A percentile compares a stretch with the other conserved stretches of the same genome.
These are phyloP conservation scores for Nannizziopsis arthrosporioides DNA, from an alignment of 2,329 filamentous ascomycete species.

Conservation along the genomic window DNA sequence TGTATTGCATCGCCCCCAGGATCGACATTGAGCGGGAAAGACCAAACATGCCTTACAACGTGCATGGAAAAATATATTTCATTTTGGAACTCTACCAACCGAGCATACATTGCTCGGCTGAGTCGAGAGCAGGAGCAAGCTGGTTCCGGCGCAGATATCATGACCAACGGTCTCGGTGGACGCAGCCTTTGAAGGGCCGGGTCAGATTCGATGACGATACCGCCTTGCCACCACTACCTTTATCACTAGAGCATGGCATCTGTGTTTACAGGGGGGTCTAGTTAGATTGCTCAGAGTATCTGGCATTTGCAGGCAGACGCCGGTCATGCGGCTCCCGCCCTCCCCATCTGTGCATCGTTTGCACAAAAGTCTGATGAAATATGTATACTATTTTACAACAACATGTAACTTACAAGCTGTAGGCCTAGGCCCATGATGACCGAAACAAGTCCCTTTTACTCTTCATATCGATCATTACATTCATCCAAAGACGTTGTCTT, in stretches of 20 bases:
- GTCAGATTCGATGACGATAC: not conserved
- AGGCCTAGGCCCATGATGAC: not conserved
- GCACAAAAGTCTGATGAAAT: constrained; percentile 1
- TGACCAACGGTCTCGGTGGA: not conserved
- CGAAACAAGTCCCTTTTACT: not conserved
- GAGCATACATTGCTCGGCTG: constrained; percentile 49
- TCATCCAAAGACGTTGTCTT: too few species aligned
- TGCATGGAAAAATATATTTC: constrained; percentile 82
- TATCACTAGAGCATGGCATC: not conserved
- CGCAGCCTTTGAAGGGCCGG: not conserved
- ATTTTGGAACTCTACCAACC: constrained; percentile 64
- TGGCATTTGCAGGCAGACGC: not conserved
- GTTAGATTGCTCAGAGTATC: not conserved
- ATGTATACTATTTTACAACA: constrained; percentile 6
- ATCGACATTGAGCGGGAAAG: constrained; percentile 52
- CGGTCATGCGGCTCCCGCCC: too few species aligned
- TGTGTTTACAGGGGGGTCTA: not conserved
- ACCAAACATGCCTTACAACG: constrained; percentile 58
- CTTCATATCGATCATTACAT: not conserved
- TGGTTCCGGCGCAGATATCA: not conserved
- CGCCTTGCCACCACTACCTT: too few species aligned
- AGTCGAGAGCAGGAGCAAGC: constrained; percentile 37
- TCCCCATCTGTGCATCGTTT: not conserved
- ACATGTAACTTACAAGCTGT: not conserved
- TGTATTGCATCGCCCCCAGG: constrained; percentile 59